Base-by-base conservation (phyloP, 108 stramenopile species). In the Conticribra weissflogii region DNA sequence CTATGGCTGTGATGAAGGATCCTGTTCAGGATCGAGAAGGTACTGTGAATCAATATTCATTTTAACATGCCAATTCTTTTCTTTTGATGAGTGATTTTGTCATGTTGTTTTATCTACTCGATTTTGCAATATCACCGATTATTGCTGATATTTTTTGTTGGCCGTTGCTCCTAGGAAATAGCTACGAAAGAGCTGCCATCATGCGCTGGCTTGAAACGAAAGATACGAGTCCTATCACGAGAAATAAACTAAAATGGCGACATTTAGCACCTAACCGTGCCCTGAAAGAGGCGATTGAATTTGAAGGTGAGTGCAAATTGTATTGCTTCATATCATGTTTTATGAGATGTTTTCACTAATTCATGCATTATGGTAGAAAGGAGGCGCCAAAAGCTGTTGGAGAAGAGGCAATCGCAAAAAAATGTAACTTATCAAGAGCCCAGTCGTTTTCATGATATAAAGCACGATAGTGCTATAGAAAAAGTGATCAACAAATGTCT, bases 21-120 rank as follows among this genome's bases (percentile, higher is more conserved):
- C 72, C 72, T 3, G 72, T 72, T 5, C 72, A 63, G 41, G 72
- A 72, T 65, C 50, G 63, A 30, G 72, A 72, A 55, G 72, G 72
- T 63, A 21, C 4, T 32, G 12, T 3, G 32, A 36, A 5, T n/a
- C n/a, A n/a, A n/a, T n/a, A n/a, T n/a, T n/a, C n/a, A n/a, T n/a
- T n/a, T n/a, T n/a, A n/a, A n/a, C n/a, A n/a, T n/a, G n/a, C n/a
- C n/a, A n/a, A n/a, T n/a, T n/a, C n/a, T n/a, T n/a, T n/a, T n/a
- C n/a, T n/a, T n/a, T n/a, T n/a, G n/a, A n/a, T n/a, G n/a, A n/a
- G n/a, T n/a, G n/a, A n/a, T n/a, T n/a, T n/a, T 33, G 33, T 58
- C 32, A 41, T 41, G 15, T 36, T 59, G 17, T 59, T 29, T 16
- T 34, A 30, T 18, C 16, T 2, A 22, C 24, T 0, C 18, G 1